These are phyloP conservation scores for Mytilinidion resinicola DNA, from an alignment of 495 filamentous ascomycete species.

Conservation along the genomic window DNA sequence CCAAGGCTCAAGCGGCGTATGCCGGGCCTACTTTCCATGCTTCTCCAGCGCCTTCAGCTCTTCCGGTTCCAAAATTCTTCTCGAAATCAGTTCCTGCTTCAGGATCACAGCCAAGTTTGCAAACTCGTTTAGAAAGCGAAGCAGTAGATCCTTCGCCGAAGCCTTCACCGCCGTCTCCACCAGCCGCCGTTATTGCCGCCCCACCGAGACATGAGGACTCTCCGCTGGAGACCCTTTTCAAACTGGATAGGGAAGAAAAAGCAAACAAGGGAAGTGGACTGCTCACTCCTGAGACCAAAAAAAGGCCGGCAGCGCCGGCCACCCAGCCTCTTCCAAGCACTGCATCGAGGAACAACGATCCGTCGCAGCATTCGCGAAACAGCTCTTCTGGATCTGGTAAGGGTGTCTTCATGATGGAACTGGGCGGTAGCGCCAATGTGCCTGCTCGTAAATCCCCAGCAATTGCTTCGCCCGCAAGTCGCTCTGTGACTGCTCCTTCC, in stretches of 20 bases:
- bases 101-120: constrained; percentile 38
- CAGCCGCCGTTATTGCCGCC: constrained; percentile 35
- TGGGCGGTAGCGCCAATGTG: constrained; percentile 45
- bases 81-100: constrained; percentile 71
- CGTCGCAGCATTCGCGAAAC: constrained; percentile 26
- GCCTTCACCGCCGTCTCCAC: constrained; percentile 10
- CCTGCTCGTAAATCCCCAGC: not conserved
- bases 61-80: constrained; percentile 89
- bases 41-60: constrained; percentile 84
- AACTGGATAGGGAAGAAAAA: constrained; percentile 71
- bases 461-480: constrained; percentile 5
- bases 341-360: not conserved
- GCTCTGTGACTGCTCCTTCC: constrained; percentile 22
- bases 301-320: not conserved
- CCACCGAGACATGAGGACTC: constrained; percentile 56
- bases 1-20: constrained; percentile 51
- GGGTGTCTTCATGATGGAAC: constrained; percentile 60
- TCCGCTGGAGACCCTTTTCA: constrained; percentile 83
- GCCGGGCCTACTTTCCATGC: constrained; percentile 94
- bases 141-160: constrained; percentile 30
- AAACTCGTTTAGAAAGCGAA: constrained; percentile 41
- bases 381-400: constrained; percentile 38
- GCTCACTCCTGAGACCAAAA: constrained; percentile 27
- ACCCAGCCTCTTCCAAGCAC: constrained; percentile 1
- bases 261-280: constrained; percentile 41